These are phyloP conservation scores for Ceratobasidium sp. DNA, from an alignment of 1,284 basidiomycete species.

Conservation along the genomic window DNA sequence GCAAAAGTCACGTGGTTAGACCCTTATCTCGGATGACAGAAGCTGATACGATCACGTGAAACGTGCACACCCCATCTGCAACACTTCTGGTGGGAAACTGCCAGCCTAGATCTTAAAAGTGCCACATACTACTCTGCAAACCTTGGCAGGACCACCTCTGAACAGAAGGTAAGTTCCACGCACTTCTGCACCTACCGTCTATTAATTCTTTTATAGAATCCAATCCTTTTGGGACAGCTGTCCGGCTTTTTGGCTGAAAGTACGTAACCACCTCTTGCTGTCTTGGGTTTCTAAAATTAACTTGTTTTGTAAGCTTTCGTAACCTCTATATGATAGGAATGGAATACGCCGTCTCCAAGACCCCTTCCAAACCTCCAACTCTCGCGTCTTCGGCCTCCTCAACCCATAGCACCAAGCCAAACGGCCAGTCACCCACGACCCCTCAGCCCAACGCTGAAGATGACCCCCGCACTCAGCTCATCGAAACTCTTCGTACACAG, in stretches of 20 bases:
- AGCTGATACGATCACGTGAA: slow-evolving; percentile 26
- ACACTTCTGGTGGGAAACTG: slow-evolving; percentile 22
- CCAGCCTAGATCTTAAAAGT: slow-evolving; percentile 12
- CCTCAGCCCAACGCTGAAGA: slow-evolving; percentile 35
- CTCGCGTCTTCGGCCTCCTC: slow-evolving; percentile 26
- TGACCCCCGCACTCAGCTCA: slow-evolving; percentile 79
- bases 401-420: slow-evolving; percentile 31
- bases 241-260: slow-evolving; percentile 6
- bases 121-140: neutral
- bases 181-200: neutral
- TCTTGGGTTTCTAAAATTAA: neutral
- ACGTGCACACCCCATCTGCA: neutral
- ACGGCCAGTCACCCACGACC: slow-evolving; percentile 13
- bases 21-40: neutral
- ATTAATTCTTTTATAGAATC: neutral
- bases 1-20: slow-evolving; percentile 14
- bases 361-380: slow-evolving; percentile 32
- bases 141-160: slow-evolving; percentile 40
- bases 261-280: slow-evolving; percentile 22
- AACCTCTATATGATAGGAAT: slow-evolving; percentile 17
- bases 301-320: neutral
- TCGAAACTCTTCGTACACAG: slow-evolving; percentile 80
- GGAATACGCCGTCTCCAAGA: slow-evolving; percentile 31
- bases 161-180: slow-evolving; percentile 16
- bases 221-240: neutral